Conservation (phyloP, 305 asterid species). For the Fraxinus sp. region DNA sequence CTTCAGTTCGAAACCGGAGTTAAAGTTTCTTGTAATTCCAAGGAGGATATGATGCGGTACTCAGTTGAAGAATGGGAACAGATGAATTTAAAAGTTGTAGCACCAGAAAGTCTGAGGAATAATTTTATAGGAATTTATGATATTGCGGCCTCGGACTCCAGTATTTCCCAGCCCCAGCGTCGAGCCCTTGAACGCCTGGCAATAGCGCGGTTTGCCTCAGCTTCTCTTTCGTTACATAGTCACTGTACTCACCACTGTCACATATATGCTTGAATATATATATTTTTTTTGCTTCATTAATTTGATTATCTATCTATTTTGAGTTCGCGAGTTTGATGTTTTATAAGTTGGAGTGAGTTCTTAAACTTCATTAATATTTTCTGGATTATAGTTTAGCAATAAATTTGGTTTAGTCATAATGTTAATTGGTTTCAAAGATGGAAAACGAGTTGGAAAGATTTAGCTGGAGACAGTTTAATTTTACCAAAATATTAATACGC, state of each 20-base stretch:
- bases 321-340: neutral
- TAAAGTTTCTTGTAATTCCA: slow-evolving; percentile 28
- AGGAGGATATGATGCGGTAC: slow-evolving; percentile 34
- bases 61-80: slow-evolving; percentile 57
- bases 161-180: slow-evolving; percentile 48
- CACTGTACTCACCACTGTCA: neutral
- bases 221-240: neutral
- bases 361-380: neutral
- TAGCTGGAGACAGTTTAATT: neutral
- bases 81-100: slow-evolving; percentile 56
- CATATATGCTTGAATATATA: neutral
- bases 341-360: neutral
- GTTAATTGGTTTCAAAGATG: neutral
- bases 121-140: slow-evolving; percentile 78
- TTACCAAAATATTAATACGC: neutral
- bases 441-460: neutral
- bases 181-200: slow-evolving; percentile 72
- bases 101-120: slow-evolving; percentile 65
- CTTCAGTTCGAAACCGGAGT: slow-evolving; percentile 43
- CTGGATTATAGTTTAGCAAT: neutral
- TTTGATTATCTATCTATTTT: neutral
- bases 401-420: neutral
- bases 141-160: slow-evolving; percentile 46
- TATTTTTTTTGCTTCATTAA: neutral
- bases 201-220: slow-evolving; percentile 56